Conservation (phyloP, 805 yeast species). For the Candida tallmaniae region DNA sequence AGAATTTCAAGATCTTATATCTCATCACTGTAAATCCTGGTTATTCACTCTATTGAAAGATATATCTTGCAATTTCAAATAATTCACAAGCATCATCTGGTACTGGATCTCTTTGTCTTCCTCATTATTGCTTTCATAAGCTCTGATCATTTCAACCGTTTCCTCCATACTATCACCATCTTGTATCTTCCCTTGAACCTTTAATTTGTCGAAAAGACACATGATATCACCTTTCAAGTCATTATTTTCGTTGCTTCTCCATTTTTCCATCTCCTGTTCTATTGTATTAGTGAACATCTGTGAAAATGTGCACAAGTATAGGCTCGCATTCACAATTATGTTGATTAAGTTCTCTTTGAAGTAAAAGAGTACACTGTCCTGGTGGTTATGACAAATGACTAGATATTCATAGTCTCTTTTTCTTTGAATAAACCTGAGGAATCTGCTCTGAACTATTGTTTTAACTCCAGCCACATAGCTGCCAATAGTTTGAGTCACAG, state of each 20-base stretch:
- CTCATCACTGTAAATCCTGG: no score
- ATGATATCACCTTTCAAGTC: constrained; percentile 12
- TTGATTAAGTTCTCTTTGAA: constrained; percentile 9
- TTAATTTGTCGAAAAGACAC: constrained; percentile 3
- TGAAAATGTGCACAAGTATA: constrained; percentile 12
- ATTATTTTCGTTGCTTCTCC: constrained; percentile 15
- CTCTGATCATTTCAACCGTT: neutral
- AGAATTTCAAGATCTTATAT: no score
- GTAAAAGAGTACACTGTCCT: neutral
- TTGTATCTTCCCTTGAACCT: neutral
- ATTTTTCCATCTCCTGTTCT: constrained; percentile 11
- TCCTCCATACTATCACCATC: no score
- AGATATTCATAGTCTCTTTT: constrained; percentile 20
- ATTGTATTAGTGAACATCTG: constrained; percentile 14
- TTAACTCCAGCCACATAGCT: neutral
- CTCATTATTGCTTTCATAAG: neutral
- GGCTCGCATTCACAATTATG: constrained; percentile 16
- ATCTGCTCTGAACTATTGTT: neutral
- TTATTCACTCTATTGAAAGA: no score
- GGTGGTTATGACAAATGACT: neutral
- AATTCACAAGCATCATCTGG: constrained; percentile 9
- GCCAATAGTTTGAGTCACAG: neutral
- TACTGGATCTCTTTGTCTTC: constrained; percentile 8
- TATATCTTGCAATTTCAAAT: no score
- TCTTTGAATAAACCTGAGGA: constrained; percentile 13